phyloP scores from a whole-genome alignment of 306 rosid genomes.

The Lathyrus tuberosus region DNA sequence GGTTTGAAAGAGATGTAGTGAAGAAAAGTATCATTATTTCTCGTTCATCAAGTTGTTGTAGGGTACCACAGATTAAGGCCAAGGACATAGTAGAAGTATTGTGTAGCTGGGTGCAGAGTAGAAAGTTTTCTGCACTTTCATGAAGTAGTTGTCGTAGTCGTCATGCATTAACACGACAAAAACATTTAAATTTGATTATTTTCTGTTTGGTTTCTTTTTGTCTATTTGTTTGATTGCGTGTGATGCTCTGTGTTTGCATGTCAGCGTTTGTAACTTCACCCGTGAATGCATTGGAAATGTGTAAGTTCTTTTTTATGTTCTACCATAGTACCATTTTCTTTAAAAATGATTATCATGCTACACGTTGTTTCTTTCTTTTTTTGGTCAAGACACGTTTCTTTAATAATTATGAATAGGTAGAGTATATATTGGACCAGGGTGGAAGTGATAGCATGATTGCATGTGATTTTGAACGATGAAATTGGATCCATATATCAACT shows the following conservation, averaged over 20 bases:
- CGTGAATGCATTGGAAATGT: conserved; percentile 48
- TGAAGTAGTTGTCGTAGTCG: conserved; percentile 16
- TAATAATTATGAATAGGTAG: background rate
- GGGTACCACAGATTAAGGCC: conserved; percentile 25
- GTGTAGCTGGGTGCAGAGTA: background rate
- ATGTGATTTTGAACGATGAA: no score
- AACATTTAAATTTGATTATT: background rate
- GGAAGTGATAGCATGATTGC: no score
- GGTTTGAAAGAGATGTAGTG: conserved; percentile 33
- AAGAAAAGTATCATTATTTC: conserved; percentile 28
- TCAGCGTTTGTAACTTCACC: conserved; percentile 34
- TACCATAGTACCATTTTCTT: background rate
- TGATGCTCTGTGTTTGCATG: conserved; percentile 39
- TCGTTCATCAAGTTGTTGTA: conserved; percentile 35
- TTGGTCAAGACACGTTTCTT: conserved; percentile 2
- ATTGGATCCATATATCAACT: no score
- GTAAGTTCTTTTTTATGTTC: background rate
- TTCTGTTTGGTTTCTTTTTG: conserved; percentile 22
- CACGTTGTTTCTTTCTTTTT: background rate
- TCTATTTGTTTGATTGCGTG: conserved; percentile 27
- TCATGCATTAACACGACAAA: conserved; percentile 15
- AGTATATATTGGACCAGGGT: no score
- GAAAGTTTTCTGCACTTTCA: conserved; percentile 7
- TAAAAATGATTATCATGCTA: background rate
- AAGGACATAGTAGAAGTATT: conserved; percentile 9